phyloP scores from a whole-genome alignment of 2,329 filamentous ascomycete species.

The Botrytis elliptica region DNA sequence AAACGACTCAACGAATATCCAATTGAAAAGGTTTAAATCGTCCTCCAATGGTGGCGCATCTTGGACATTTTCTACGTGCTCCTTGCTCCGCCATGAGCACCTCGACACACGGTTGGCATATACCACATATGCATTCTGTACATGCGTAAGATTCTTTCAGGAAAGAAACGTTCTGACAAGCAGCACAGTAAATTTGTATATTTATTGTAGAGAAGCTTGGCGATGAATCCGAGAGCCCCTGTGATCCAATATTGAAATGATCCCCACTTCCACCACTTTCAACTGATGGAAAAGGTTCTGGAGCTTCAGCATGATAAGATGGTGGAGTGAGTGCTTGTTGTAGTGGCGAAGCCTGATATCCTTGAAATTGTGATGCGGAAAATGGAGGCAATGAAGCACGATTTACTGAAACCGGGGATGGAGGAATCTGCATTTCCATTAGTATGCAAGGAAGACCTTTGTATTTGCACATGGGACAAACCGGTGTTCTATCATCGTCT shows the following conservation, averaged over 20 bases:
- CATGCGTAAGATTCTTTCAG: slow-evolving; percentile 88
- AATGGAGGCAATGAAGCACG: slow-evolving; percentile 62
- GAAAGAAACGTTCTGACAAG: slow-evolving; percentile 73
- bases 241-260: slow-evolving; percentile 67
- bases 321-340: slow-evolving; percentile 90
- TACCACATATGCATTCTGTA: slow-evolving; percentile 91
- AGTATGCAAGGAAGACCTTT: slow-evolving; percentile 9
- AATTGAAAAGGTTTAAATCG: slow-evolving; percentile 83
- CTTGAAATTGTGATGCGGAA: slow-evolving; percentile 58
- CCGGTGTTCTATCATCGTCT: slow-evolving; percentile 86
- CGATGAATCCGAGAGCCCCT: slow-evolving; percentile 67
- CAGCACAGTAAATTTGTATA: slow-evolving; percentile 90
- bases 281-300: slow-evolving; percentile 85
- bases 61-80: slow-evolving; percentile 72
- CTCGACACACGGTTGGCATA: slow-evolving; percentile 86
- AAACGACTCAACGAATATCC: slow-evolving; percentile 61
- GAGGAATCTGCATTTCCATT: slow-evolving; percentile 54
- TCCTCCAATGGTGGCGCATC: slow-evolving; percentile 75
- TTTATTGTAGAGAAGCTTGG: slow-evolving; percentile 69
- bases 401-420: slow-evolving; percentile 63
- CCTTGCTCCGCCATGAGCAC: slow-evolving; percentile 74
- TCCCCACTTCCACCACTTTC: slow-evolving; percentile 74
- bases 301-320: slow-evolving; percentile 60
- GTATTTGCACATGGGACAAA: slow-evolving; percentile 48
- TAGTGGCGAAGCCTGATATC: slow-evolving; percentile 85